These are phyloP conservation scores for Cocos nucifera DNA, from an alignment of 176 grass and related monocot genomes.

Conservation along the genomic window DNA sequence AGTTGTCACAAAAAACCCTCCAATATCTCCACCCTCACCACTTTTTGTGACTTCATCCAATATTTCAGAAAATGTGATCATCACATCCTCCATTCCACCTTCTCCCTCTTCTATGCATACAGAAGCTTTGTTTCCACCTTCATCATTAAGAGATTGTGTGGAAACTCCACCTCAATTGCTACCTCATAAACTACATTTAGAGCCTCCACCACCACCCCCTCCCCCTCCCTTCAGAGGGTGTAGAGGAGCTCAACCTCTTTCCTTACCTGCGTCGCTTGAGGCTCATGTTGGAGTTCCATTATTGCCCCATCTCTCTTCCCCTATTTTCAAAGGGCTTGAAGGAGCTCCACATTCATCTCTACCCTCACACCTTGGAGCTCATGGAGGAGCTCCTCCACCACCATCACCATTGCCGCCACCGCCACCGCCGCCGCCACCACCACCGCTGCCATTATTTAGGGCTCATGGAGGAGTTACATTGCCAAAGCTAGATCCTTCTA, in stretches of 20 bases:
- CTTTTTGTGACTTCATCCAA: too few species aligned
- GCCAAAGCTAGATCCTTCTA: background rate
- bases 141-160: background rate
- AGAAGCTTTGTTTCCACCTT: background rate
- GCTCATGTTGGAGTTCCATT: background rate
- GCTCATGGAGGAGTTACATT: background rate
- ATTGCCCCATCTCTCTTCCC: background rate
- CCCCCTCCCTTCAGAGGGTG: background rate
- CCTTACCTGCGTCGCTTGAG: background rate
- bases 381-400: background rate
- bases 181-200: background rate
- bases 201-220: slow-evolving; percentile 4
- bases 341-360: background rate
- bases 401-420: background rate
- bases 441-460: slow-evolving; percentile 18
- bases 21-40: too few species aligned
- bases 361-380: background rate
- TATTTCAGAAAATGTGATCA: too few species aligned
- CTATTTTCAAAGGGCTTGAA: slow-evolving; percentile 1
- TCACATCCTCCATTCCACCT: too few species aligned
- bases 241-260: background rate
- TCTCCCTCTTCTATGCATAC: too few species aligned
- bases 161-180: background rate
- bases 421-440: slow-evolving; percentile 7
- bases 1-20: background rate